These are phyloP conservation scores for Fistulifera pelliculosa DNA, from an alignment of 108 stramenopile genomes.

Conservation along the genomic window DNA sequence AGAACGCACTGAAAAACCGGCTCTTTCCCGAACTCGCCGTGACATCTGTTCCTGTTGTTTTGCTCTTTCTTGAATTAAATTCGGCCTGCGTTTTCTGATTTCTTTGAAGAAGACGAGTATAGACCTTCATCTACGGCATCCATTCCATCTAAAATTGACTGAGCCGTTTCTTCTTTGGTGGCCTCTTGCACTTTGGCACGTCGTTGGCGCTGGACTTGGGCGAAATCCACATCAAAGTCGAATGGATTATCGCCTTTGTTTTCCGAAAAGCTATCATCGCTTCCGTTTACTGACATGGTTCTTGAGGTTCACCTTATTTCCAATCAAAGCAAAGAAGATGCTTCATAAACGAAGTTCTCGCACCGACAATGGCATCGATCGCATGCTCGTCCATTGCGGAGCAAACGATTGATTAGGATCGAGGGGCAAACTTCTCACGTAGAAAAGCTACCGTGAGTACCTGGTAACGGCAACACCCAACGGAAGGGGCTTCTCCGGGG, in stretches of 20 bases:
- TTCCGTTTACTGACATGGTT: not conserved
- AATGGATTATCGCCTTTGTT: conserved; percentile 17
- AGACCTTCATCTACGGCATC: conserved; percentile 9
- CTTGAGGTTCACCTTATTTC: no score
- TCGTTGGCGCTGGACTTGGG: conserved; percentile 30
- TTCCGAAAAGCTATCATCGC: not conserved
- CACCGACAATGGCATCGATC: no score
- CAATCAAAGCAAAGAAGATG: no score
- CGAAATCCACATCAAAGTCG: conserved; percentile 46
- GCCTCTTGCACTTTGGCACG: conserved; percentile 26
- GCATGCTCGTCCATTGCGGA: no score
- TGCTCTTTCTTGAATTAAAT: conserved; percentile 6
- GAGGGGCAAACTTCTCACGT: no score
- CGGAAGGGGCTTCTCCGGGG: no score
- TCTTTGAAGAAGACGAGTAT: not conserved
- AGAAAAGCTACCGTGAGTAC: no score
- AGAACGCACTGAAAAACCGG: no score
- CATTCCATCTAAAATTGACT: conserved; percentile 23
- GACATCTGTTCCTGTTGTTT: conserved; percentile 8
- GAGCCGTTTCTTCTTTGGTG: conserved; percentile 2
- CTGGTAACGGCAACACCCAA: no score
- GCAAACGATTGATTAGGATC: no score
- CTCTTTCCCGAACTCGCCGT: no score
- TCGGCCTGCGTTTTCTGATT: conserved; percentile 3
- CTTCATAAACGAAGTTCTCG: no score